A percentile compares a stretch with the other conserved stretches of the same genome.
These are phyloP conservation scores for Emydomyces testavorans DNA, from an alignment of 2,329 filamentous ascomycete genomes.

Conservation along the genomic window DNA sequence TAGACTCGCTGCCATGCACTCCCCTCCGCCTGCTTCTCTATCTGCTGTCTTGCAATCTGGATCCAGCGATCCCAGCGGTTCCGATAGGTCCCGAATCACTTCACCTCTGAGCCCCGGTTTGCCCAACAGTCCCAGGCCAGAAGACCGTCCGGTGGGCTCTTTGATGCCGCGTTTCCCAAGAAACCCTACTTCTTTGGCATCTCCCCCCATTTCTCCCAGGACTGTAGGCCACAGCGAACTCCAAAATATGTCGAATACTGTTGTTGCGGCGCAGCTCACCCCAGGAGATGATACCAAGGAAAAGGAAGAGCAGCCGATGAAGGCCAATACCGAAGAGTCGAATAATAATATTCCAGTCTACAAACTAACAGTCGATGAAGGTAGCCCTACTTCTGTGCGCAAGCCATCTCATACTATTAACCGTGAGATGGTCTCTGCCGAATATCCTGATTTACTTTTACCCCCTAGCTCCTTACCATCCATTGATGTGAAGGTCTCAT, in stretches of 20 bases:
- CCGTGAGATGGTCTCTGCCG: constrained; percentile 67
- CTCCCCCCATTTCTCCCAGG: constrained; percentile 62
- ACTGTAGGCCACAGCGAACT: constrained; percentile 48
- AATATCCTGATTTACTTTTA: constrained; percentile 74
- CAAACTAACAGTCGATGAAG: constrained; percentile 16
- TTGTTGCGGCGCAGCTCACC: constrained; percentile 44
- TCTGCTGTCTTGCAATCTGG: constrained; percentile 13
- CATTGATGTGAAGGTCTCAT: constrained; percentile 76
- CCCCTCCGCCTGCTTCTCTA: constrained; percentile 23
- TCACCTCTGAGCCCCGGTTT: constrained; percentile 51
- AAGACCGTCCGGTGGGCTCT: constrained; percentile 48
- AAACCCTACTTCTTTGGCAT: constrained; percentile 42
- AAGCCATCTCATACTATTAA: constrained; percentile 42
- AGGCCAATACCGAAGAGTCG: neutral
- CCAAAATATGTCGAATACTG: constrained; percentile 34
- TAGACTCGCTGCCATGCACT: constrained; percentile 11
- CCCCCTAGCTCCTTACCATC: constrained; percentile 80
- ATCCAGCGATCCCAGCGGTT: constrained; percentile 23
- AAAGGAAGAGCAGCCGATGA: constrained; percentile 17
- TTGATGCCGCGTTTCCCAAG: constrained; percentile 48
- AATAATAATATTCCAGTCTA: constrained; percentile 3
- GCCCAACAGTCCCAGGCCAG: constrained; percentile 50
- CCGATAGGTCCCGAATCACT: constrained; percentile 26
- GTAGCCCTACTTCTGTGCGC: constrained; percentile 22
- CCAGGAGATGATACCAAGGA: constrained; percentile 9